Conservation (phyloP, 441 rosid genomes). For the Dalechampia spathulata region DNA sequence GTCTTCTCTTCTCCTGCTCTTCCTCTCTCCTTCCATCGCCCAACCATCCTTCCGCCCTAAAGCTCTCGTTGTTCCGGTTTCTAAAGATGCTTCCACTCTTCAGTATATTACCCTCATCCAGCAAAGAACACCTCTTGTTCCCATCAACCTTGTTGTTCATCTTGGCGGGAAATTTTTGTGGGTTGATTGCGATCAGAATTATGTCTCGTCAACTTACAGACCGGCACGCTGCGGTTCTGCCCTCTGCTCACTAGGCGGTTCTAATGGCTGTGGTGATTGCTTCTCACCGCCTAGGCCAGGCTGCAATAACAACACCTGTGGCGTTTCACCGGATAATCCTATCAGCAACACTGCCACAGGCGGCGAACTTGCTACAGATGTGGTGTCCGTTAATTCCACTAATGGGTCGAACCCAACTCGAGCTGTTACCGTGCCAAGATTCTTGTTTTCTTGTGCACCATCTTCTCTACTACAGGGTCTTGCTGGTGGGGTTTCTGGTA, state of each 20-base stretch:
- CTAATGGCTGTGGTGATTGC: conserved; percentile 42
- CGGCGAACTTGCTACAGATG: conserved; percentile 51
- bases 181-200: conserved; percentile 55
- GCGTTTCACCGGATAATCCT: conserved; percentile 39
- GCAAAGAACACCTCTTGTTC: conserved; percentile 53
- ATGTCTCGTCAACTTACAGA: conserved; percentile 51
- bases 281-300: conserved; percentile 45
- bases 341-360: conserved; percentile 31
- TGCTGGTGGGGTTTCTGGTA: conserved; percentile 40
- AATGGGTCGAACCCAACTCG: conserved; percentile 46
- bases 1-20: conserved; percentile 8
- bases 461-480: conserved; percentile 41
- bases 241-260: conserved; percentile 40
- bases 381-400: conserved; percentile 42
- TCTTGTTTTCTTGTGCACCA: conserved; percentile 39
- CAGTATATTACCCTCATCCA: conserved; percentile 45
- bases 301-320: conserved; percentile 59
- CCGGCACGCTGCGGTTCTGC: conserved; percentile 45
- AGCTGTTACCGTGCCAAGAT: conserved; percentile 20
- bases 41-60: conserved; percentile 54
- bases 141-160: conserved; percentile 43
- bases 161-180: conserved; percentile 55
- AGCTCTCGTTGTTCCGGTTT: conserved; percentile 48
- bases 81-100: conserved; percentile 50
- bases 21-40: conserved; percentile 21